These are phyloP conservation scores for Endocalyx cinctus DNA, from an alignment of 2,329 filamentous ascomycete species.

Conservation along the genomic window DNA sequence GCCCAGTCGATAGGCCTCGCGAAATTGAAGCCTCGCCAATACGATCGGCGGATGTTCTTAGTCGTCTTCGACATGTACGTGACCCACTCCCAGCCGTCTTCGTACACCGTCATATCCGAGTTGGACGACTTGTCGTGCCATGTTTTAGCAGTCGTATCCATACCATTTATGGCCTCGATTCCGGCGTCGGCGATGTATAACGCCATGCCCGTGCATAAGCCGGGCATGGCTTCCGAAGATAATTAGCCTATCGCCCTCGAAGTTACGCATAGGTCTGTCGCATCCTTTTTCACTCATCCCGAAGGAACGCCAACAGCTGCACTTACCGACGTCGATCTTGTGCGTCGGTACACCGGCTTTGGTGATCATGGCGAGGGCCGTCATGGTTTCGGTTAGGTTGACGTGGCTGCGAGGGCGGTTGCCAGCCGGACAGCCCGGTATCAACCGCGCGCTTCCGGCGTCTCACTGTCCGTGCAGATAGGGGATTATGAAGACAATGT, in stretches of 20 bases:
- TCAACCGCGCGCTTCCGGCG: slow-evolving; percentile 8
- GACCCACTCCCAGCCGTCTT: slow-evolving; percentile 15
- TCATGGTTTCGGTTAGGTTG: slow-evolving; percentile 26
- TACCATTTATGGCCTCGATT: slow-evolving; percentile 27
- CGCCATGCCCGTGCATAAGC: slow-evolving; percentile 30
- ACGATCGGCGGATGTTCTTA: slow-evolving; percentile 17
- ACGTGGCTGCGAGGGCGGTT: slow-evolving; percentile 25
- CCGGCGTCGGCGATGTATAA: slow-evolving; percentile 36
- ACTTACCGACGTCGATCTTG: slow-evolving; percentile 16
- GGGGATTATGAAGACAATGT: slow-evolving; percentile 19
- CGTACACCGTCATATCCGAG: slow-evolving; percentile 16
- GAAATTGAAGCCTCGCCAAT: slow-evolving; percentile 22
- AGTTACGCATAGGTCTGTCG: slow-evolving; percentile 26
- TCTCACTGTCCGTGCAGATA: slow-evolving; percentile 19
- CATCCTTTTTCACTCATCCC: slow-evolving; percentile 27
- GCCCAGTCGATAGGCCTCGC: slow-evolving; percentile 32
- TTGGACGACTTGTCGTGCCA: slow-evolving; percentile 13
- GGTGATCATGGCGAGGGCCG: slow-evolving; percentile 18
- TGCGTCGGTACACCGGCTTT: slow-evolving; percentile 14
- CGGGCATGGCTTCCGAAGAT: slow-evolving; percentile 26
- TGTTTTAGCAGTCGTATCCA: slow-evolving; percentile 6
- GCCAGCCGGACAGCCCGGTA: slow-evolving; percentile 3
- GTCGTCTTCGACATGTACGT: slow-evolving; percentile 11
- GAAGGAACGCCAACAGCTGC: slow-evolving; percentile 7
- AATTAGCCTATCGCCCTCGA: slow-evolving; percentile 22